phyloP scores from a whole-genome alignment of 768 basidiomycete genomes.

The Coprinopsis cinerea region DNA sequence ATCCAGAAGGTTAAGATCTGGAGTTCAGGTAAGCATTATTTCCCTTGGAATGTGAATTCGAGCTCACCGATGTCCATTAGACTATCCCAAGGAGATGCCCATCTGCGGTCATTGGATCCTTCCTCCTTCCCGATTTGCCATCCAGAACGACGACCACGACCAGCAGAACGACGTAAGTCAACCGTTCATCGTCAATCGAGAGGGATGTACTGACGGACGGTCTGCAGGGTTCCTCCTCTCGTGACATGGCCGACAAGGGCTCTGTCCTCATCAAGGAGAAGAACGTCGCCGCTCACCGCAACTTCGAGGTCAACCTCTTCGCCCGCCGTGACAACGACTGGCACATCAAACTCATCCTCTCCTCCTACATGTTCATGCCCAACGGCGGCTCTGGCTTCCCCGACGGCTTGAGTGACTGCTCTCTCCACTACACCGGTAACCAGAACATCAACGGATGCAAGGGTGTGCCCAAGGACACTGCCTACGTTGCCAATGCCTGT shows the following conservation, averaged over 20 bases:
- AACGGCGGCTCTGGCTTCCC: conserved; percentile 9
- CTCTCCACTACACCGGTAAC: conserved; percentile 6
- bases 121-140: conserved; percentile 9
- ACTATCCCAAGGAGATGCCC: conserved; percentile 11
- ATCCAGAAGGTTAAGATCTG: conserved; percentile 10
- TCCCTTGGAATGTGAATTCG: background rate
- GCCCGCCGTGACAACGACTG: conserved; percentile 10
- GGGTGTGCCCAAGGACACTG: conserved; percentile 3
- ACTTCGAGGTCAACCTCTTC: conserved; percentile 8
- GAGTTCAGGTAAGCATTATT: conserved; percentile 5
- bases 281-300: conserved; percentile 3
- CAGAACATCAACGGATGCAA: conserved; percentile 3
- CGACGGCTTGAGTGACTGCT: conserved; percentile 7
- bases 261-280: conserved; percentile 11
- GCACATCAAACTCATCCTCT: conserved; percentile 9
- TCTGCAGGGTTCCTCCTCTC: conserved; percentile 7
- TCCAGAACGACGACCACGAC: conserved; percentile 11
- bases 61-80: background rate
- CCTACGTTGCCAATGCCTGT: conserved; percentile 2
- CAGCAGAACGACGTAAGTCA: conserved; percentile 8
- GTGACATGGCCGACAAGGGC: conserved; percentile 9
- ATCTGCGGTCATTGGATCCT: conserved; percentile 10
- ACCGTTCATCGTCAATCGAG: background rate
- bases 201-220: background rate
- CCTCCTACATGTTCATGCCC: conserved; percentile 4